These are phyloP conservation scores for sweet orange (Citrus sinensis) DNA, from an alignment of 345 rosid genomes.

Conservation along the genomic window DVS_A1.0 CM039166.1:20235501-20236000, in stretches of 20 bases:
- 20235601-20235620: neutral
- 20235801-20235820: neutral
- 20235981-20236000: neutral
- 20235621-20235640: neutral
- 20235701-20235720: neutral
- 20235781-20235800: neutral
- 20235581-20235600: neutral
- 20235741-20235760: neutral
- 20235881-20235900: neutral
- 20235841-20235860: neutral
- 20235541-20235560: neutral
- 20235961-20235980: neutral
- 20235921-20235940: neutral
- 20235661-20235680: neutral
- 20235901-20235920: neutral
- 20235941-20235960: neutral
- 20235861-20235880: neutral
- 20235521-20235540: neutral
- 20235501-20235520: neutral
- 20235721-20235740: neutral
- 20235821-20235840: neutral
- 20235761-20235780: neutral
- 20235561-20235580: neutral
- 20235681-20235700: neutral
- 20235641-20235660: neutral